Conservation (phyloP, 148 eudicot species). For the Cornus suecica region DNA sequence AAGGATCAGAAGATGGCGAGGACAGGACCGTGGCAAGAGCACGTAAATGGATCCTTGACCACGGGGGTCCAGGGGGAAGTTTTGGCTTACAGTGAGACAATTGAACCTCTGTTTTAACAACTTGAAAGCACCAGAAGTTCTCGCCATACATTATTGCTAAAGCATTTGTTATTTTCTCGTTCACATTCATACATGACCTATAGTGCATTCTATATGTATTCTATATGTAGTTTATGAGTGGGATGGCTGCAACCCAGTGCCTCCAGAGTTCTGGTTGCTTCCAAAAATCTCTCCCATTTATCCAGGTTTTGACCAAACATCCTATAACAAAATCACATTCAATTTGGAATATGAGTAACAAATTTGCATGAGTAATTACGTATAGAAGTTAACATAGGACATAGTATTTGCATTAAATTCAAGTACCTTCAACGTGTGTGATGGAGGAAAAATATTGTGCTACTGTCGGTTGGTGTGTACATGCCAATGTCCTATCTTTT, state of each 20-base stretch:
- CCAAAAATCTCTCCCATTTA: constrained; percentile 53
- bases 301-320: constrained; percentile 40
- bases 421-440: too few species aligned
- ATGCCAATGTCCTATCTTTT: constrained; percentile 73
- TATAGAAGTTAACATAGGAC: background rate
- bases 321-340: background rate
- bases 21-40: constrained; percentile 24
- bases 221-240: constrained; percentile 63
- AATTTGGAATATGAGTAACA: too few species aligned
- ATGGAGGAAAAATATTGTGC: constrained; percentile 54
- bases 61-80: constrained; percentile 65
- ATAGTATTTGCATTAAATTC: too few species aligned
- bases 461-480: constrained; percentile 62
- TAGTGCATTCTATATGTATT: too few species aligned
- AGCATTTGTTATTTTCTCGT: too few species aligned
- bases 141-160: too few species aligned
- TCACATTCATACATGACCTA: too few species aligned
- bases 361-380: too few species aligned
- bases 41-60: constrained; percentile 58
- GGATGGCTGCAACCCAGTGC: constrained; percentile 70
- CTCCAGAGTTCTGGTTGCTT: constrained; percentile 70
- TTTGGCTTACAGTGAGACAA: constrained; percentile 51
- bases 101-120: background rate
- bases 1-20: constrained; percentile 33
- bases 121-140: too few species aligned